Evolutionary conservation across 768 basidiomycete genomes (phyloP).

Genomic region (Tulasnella sp.): DNA sequence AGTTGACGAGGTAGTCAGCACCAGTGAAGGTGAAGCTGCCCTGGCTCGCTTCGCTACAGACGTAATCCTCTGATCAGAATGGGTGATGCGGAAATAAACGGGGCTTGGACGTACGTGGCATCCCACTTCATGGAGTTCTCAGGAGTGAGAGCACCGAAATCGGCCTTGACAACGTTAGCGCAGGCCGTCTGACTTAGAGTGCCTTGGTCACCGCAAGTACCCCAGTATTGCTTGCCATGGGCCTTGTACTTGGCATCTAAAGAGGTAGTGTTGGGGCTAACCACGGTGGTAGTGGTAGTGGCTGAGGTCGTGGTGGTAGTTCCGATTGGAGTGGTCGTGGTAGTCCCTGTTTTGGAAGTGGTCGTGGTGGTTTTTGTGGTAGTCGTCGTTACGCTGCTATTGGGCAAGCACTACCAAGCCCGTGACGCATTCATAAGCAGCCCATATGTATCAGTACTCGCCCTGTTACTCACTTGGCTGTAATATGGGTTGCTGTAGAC

Average conservation of each 20-base stretch:
- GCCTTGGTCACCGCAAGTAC: not conserved
- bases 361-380: not conserved
- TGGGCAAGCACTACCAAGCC: not conserved
- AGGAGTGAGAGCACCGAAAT: constrained; percentile 17
- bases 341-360: constrained; percentile 5
- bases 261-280: not conserved
- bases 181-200: not conserved
- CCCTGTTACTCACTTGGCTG: not conserved
- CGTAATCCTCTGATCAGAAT: not conserved
- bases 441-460: not conserved
- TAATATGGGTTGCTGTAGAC: not conserved
- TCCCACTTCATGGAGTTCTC: constrained; percentile 14
- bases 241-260: not conserved
- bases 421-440: not conserved
- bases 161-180: constrained; percentile 9
- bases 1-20: constrained; percentile 14
- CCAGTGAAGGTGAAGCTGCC: constrained; percentile 13
- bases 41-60: not conserved
- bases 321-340: not conserved
- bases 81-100: too few species aligned
- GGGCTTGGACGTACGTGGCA: not conserved
- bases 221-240: not conserved
- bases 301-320: not conserved
- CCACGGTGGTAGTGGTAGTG: too few species aligned
- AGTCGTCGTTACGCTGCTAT: not conserved